Base-by-base conservation (phyloP, 106 monocot genomes). In the Phalaenopsis aphrodite region DNA sequence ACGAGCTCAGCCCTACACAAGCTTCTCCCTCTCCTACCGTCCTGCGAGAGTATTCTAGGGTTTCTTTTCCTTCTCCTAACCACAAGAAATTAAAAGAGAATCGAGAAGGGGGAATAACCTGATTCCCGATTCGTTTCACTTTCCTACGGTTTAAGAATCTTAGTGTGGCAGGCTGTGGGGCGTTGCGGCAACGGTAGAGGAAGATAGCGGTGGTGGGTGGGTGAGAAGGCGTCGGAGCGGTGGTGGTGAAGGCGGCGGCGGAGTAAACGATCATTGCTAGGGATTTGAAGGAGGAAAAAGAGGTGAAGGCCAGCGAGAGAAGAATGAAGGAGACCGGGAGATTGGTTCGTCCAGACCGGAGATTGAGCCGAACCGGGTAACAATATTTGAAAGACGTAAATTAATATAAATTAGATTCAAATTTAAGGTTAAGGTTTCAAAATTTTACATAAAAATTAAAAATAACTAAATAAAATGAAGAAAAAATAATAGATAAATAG, bases 1-100 rank as follows among this genome's bases (percentile, higher is more conserved):
- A 69, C 47, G 30, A 98, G 84, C 68, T 90, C 88, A 42, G 92
- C 92, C 67, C 78, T 81, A 75, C 88, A 90, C 2, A 77, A 66
- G n/a, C 24, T 45, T 56, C 48, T 41, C 48, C 78, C 30, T 69
- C 76, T 42, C 56, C 83, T 56, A 36, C 79, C 56, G 10, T 71
- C 10, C 79, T 76, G 52, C 9, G 46, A 23, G 46, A 49, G 2
- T 19, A 15, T 42, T 23, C 75, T 78, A 78, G 38, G 61, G 10
- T 5, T 7, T 46, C 38, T 7, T 18, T 75, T 69, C 48, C 78
- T 83, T 2, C 23, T 45, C 43, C 8, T 21, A 7, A 30, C 41
- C 19, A 0, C 43, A 11, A 14, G 39, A 39, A 38, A 69, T 38
- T 23, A 74, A 74, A 74, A 36, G 45, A 45, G 10, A 23, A 14